phyloP scores from a whole-genome alignment of 2,329 filamentous ascomycete species.

The Trichophyton mentagrophytes region DNA sequence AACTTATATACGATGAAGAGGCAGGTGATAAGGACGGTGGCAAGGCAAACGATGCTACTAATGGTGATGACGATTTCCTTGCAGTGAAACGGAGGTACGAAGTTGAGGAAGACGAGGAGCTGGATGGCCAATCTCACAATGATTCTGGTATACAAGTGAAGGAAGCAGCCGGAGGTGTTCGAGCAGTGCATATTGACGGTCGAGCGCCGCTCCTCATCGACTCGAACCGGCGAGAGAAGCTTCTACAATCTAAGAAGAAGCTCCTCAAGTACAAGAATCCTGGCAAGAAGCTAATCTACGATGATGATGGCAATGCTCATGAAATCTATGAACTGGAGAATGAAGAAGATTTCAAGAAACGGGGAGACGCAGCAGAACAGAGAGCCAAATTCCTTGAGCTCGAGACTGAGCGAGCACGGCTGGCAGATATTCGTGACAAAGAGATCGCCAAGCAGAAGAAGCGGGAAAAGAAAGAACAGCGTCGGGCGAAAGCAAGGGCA shows the following conservation, averaged over 20 bases:
- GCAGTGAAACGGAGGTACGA: slow-evolving; percentile 78
- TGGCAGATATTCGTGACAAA: slow-evolving; percentile 75
- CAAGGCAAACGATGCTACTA: slow-evolving; percentile 28
- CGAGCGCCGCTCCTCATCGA: slow-evolving; percentile 67
- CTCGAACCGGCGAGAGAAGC: slow-evolving; percentile 87
- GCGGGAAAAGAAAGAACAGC: slow-evolving; percentile 37
- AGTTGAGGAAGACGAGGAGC: slow-evolving; percentile 54
- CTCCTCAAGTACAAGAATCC: slow-evolving; percentile 80
- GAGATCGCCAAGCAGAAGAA: slow-evolving; percentile 62
- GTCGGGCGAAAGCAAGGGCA: slow-evolving; percentile 26
- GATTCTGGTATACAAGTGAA: slow-evolving; percentile 19
- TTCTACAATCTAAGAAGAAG: slow-evolving; percentile 91
- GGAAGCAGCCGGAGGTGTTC: slow-evolving; percentile 28
- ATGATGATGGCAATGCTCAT: slow-evolving; percentile 79
- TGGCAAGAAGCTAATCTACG: slow-evolving; percentile 74
- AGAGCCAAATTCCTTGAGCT: slow-evolving; percentile 63
- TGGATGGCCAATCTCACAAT: slow-evolving; percentile 29
- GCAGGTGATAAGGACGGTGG: slow-evolving; percentile 28
- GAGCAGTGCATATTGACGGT: slow-evolving; percentile 42
- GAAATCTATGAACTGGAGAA: slow-evolving; percentile 78
- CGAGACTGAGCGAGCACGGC: slow-evolving; percentile 57
- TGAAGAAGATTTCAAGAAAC: slow-evolving; percentile 64
- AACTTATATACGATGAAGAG: slow-evolving; percentile 57
- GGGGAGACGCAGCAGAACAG: slow-evolving; percentile 64
- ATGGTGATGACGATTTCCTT: slow-evolving; percentile 69